phyloP scores from a whole-genome alignment of 176 grass and related monocot species.

The Tillandsia fasciculata region DNA sequence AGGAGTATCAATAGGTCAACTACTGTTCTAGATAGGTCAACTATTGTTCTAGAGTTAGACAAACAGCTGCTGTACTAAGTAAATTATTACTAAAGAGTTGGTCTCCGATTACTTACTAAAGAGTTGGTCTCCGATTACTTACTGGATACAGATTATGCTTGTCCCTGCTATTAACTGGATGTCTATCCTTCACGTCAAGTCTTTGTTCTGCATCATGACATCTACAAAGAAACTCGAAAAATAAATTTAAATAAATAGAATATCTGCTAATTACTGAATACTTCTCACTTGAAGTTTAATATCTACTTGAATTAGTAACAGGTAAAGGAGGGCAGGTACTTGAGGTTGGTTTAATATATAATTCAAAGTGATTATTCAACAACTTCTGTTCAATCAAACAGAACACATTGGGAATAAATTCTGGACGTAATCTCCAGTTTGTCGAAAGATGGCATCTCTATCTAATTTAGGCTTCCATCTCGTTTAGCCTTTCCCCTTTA shows the following conservation, averaged over 20 bases:
- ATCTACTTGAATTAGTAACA: not conserved
- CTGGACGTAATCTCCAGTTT: no score
- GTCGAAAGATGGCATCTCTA: no score
- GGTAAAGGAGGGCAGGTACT: no score
- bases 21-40: slow-evolving; percentile 14
- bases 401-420: no score
- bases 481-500: no score
- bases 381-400: no score
- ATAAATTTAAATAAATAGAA: not conserved
- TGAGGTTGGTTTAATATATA: no score
- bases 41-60: not conserved
- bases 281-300: not conserved
- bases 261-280: slow-evolving; percentile 7
- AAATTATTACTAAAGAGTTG: not conserved
- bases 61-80: not conserved
- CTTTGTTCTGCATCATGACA: slow-evolving; percentile 56
- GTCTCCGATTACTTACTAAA: slow-evolving; percentile 1
- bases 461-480: no score
- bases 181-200: slow-evolving; percentile 56
- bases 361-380: no score
- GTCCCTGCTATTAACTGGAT: slow-evolving; percentile 56
- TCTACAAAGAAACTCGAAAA: slow-evolving; percentile 27
- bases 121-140: slow-evolving; percentile 11
- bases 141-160: slow-evolving; percentile 70
- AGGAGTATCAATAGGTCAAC: slow-evolving; percentile 4